A percentile compares a stretch with the other conserved stretches of the same genome.
These are phyloP conservation scores for Tagetes patula DNA, from an alignment of 129 eudicot species.

Conservation along the genomic window DNA sequence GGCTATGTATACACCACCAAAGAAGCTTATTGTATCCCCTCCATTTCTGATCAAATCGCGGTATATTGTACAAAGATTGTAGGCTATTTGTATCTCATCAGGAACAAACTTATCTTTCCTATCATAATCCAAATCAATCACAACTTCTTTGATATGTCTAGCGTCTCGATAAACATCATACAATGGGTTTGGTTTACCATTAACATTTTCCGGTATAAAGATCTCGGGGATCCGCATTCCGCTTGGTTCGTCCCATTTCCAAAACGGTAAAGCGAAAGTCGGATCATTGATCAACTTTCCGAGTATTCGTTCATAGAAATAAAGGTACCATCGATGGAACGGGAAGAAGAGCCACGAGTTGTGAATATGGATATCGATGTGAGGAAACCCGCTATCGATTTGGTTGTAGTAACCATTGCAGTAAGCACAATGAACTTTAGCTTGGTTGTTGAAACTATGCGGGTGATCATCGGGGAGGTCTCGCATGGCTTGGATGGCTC, in stretches of 20 bases:
- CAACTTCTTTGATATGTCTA: background rate
- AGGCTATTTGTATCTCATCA: background rate
- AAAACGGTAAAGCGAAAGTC: constrained; percentile 44
- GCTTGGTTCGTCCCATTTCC: constrained; percentile 50
- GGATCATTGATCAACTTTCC: constrained; percentile 49
- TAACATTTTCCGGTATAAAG: background rate
- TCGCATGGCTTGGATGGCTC: constrained; percentile 39
- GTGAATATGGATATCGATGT: constrained; percentile 39
- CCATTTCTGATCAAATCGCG: constrained; percentile 30
- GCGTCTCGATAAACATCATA: constrained; percentile 27
- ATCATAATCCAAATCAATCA: constrained; percentile 24
- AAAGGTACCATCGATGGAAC: constrained; percentile 45
- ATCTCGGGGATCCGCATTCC: constrained; percentile 41
- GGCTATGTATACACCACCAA: constrained; percentile 31
- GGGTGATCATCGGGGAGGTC: constrained; percentile 45
- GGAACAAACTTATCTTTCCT: background rate
- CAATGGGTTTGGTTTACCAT: constrained; percentile 2
- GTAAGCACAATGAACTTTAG: constrained; percentile 51
- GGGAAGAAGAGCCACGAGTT: constrained; percentile 55
- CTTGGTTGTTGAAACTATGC: constrained; percentile 42
- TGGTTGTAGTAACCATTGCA: constrained; percentile 42
- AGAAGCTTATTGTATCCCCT: constrained; percentile 20
- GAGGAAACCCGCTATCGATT: constrained; percentile 16
- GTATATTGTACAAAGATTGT: constrained; percentile 34
- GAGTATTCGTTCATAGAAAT: constrained; percentile 43